phyloP scores from a whole-genome alignment of 139 green algal genomes.

The Nannochloris sp. region DNA sequence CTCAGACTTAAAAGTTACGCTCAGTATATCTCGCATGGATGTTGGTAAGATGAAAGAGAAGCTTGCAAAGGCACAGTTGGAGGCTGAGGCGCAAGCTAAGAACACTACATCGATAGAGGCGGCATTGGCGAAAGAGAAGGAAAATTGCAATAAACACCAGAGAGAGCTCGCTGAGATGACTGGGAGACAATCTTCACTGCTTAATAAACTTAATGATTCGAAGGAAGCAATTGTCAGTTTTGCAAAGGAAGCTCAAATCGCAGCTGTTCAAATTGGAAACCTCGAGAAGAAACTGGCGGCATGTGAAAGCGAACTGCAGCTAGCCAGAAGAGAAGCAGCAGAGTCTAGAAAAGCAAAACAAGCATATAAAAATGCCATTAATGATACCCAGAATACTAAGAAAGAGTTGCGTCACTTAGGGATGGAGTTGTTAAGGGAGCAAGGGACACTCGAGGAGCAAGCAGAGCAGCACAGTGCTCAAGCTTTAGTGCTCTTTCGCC shows the following conservation, averaged over 20 bases:
- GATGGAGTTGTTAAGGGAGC: not conserved
- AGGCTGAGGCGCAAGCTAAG: not conserved
- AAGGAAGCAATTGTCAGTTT: not conserved
- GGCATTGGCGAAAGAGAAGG: not conserved
- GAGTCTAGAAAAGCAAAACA: not conserved
- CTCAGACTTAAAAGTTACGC: not conserved
- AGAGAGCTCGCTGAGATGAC: not conserved
- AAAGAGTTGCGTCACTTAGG: not conserved
- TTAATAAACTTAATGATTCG: not conserved
- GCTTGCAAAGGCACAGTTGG: not conserved
- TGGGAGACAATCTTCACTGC: not conserved
- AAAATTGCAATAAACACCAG: not conserved
- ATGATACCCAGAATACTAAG: not conserved
- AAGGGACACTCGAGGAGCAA: too few species aligned
- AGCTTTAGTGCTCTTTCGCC: not conserved
- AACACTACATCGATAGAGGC: not conserved
- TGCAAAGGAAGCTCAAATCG: not conserved
- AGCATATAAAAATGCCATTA: not conserved
- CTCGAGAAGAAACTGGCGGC: not conserved
- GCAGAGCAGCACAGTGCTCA: not conserved
- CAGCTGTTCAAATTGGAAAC: not conserved
- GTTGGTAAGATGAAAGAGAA: not conserved
- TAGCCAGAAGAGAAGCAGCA: not conserved
- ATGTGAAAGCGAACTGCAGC: not conserved
- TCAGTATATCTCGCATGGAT: not conserved